phyloP scores from a whole-genome alignment of 2,329 filamentous ascomycete species.

The Monosporascus ibericus region DNA sequence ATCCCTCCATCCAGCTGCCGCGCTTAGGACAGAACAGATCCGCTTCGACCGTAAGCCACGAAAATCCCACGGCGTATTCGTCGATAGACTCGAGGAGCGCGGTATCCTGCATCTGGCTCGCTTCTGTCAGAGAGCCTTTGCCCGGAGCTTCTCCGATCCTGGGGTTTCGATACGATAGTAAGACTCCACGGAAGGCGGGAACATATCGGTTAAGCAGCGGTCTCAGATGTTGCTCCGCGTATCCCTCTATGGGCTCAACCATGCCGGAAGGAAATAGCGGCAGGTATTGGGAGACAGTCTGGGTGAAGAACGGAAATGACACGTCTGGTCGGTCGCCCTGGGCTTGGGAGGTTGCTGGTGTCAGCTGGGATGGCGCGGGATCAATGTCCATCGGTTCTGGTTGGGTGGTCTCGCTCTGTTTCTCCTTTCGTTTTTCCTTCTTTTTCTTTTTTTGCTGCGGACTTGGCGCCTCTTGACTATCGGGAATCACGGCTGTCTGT shows the following conservation, averaged over 20 bases:
- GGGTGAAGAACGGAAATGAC: slow-evolving; percentile 67
- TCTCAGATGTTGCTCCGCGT: slow-evolving; percentile 68
- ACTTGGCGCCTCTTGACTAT: slow-evolving; percentile 1
- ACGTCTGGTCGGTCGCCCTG: slow-evolving; percentile 32
- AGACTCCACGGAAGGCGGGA: slow-evolving; percentile 63
- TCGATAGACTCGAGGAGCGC: slow-evolving; percentile 51
- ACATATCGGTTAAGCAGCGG: slow-evolving; percentile 74
- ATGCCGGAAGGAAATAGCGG: slow-evolving; percentile 67
- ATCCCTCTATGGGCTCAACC: slow-evolving; percentile 61
- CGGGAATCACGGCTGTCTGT: neutral
- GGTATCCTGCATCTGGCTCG: slow-evolving; percentile 36
- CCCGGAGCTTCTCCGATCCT: slow-evolving; percentile 56
- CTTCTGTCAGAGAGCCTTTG: slow-evolving; percentile 39
- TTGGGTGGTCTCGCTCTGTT: slow-evolving; percentile 9
- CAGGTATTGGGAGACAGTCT: slow-evolving; percentile 76
- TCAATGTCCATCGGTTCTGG: slow-evolving; percentile 36
- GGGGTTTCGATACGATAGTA: slow-evolving; percentile 67
- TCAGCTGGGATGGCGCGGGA: slow-evolving; percentile 1
- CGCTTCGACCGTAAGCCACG: slow-evolving; percentile 85
- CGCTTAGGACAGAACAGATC: slow-evolving; percentile 72
- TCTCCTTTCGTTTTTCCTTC: slow-evolving; percentile 13
- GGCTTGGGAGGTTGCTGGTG: slow-evolving; percentile 26
- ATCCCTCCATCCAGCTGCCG: slow-evolving; percentile 71
- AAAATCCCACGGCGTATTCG: slow-evolving; percentile 81
- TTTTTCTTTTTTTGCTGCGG: neutral